Percentiles rank a stretch among this genome's conserved stretches.
Evolutionary conservation across 1,139 yeast genomes (phyloP).

Genomic region (Suzukiozyma palmioleophila): DNA sequence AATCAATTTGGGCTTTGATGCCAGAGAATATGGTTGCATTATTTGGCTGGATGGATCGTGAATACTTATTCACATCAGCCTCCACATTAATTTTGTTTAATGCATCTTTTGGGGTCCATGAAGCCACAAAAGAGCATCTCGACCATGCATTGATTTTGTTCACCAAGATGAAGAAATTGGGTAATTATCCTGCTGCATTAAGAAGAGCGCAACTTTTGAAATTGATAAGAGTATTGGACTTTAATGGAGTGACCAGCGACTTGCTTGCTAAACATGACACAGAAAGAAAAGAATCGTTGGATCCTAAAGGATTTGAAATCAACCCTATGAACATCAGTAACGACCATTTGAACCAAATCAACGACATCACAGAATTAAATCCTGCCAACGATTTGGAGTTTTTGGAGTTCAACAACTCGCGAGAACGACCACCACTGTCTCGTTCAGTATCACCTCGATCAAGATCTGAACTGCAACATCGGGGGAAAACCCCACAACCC

Average conservation of each 20-base stretch:
- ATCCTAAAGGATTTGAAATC: constrained; percentile 5
- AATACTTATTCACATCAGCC: constrained; percentile 75
- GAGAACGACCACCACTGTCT: not conserved
- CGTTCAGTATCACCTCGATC: constrained; percentile 1
- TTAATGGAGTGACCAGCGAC: constrained; percentile 59
- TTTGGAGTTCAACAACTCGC: constrained; percentile 14
- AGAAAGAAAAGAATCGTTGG: constrained; percentile 17
- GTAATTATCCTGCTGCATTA: constrained; percentile 74
- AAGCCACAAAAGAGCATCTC: constrained; percentile 65
- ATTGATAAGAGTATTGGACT: constrained; percentile 60
- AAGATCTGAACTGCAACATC: constrained; percentile 2
- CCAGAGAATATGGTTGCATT: constrained; percentile 77
- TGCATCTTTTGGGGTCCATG: constrained; percentile 81
- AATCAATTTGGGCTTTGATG: constrained; percentile 67
- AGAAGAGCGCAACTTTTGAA: constrained; percentile 69
- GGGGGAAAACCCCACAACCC: constrained; percentile 1
- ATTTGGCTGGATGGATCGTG: constrained; percentile 89
- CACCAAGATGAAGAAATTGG: constrained; percentile 69
- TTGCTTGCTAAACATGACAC: constrained; percentile 57
- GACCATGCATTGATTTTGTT: constrained; percentile 71
- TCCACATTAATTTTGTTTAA: constrained; percentile 73
- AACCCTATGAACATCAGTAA: constrained; percentile 4
- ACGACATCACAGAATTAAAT: constrained; percentile 2
- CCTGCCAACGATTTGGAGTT: constrained; percentile 16
- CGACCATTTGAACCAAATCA: constrained; percentile 5